Evolutionary conservation across 2,329 filamentous ascomycete species (phyloP), one percentile per base, ranked within the genome.

Genomic region (Westerdykella ornata): DNA sequence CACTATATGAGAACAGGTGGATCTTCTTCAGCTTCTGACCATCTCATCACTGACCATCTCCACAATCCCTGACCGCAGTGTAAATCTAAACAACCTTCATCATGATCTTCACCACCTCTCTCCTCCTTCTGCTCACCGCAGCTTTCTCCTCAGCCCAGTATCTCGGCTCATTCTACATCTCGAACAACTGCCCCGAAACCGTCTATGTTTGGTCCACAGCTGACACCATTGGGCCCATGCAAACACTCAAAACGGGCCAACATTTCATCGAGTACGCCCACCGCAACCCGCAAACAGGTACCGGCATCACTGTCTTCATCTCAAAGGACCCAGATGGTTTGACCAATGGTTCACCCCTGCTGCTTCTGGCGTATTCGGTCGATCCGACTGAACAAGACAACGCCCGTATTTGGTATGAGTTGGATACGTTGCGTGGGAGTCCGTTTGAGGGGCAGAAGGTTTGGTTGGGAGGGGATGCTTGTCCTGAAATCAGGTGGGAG

Each of bases 251-350:
- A 8, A 15, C 31, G 8, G 8, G 16, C 16, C 14, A 18, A 15
- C 13, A 3, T 8, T 33, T 33, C 54, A 56, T 50, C 13, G 66
- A 71, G 46, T 26, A 39, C 11, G 57, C 67, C 47, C 59, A 51
- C 50, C 54, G 57, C 35, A 66, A 69, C 39, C 46, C 59, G 14
- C 42, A 54, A 19, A 66, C 62, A 0, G 67, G 67, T n/a, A n/a
- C 9, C 30, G 69, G 69, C 8, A 57, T 72, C 35, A 48, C 68
- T 1, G 53, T 72, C 36, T 71, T 70, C 56, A 62, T 72, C 46
- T 64, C 68, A 33, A 60, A 52, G 15, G 49, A 41, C 12, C 37
- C 56, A 34, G 54, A 67, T 40, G 67, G 67, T 5, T 45, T 69
- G 34, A 66, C 57, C 45, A 38, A 36, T 9, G 19, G 19, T 13